These are phyloP conservation scores for Agrocybe praecox DNA, from an alignment of 768 basidiomycete species.

Conservation along the genomic window DNA sequence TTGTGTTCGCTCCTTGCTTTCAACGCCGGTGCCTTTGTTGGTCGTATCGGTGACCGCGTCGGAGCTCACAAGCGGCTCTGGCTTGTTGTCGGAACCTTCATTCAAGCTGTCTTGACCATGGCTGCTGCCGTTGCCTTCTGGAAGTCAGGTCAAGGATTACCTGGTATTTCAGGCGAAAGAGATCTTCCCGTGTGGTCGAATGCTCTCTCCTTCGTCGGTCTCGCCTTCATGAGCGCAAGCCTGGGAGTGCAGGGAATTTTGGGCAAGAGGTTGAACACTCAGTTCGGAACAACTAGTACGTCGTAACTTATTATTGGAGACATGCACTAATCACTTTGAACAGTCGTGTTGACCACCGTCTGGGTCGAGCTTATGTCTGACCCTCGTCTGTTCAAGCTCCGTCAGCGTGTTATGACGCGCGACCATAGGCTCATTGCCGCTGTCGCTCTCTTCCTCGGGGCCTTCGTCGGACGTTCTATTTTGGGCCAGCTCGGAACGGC, in stretches of 20 bases:
- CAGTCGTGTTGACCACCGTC: constrained; percentile 83
- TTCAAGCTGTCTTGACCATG: constrained; percentile 81
- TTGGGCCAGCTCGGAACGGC: constrained; percentile 62
- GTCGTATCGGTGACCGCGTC: constrained; percentile 82
- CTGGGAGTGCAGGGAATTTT: constrained; percentile 87
- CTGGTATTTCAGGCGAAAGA: constrained; percentile 52
- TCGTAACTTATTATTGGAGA: constrained; percentile 17
- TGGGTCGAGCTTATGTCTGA: constrained; percentile 91
- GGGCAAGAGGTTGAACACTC: constrained; percentile 78
- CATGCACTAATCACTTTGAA: not conserved
- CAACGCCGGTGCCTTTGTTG: constrained; percentile 74
- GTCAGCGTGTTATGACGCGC: constrained; percentile 54
- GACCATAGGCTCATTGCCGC: constrained; percentile 77
- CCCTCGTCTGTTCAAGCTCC: constrained; percentile 67
- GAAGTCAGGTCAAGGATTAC: constrained; percentile 57
- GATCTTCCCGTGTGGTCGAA: constrained; percentile 75
- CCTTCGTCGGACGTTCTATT: constrained; percentile 65
- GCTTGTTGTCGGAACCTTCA: constrained; percentile 70
- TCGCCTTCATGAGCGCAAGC: constrained; percentile 82
- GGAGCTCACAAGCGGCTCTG: constrained; percentile 75
- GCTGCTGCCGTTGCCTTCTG: constrained; percentile 69
- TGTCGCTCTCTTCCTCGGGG: constrained; percentile 72
- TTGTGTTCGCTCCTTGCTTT: constrained; percentile 80
- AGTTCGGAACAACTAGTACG: constrained; percentile 78
- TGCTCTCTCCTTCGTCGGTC: constrained; percentile 61